phyloP scores from a whole-genome alignment of 2,329 filamentous ascomycete genomes.

The Aureobasidium sp. region DNA sequence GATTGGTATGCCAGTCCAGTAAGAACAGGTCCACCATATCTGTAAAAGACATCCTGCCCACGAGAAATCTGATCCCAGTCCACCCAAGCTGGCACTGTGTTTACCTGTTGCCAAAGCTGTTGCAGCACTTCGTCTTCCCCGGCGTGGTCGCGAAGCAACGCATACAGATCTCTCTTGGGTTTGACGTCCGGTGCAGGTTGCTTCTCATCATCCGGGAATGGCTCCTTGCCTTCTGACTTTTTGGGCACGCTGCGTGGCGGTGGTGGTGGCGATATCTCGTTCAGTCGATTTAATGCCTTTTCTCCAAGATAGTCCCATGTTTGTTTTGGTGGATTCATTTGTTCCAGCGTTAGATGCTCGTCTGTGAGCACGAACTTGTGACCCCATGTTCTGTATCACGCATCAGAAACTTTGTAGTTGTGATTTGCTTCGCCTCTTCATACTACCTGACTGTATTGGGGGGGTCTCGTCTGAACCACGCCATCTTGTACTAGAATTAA shows the following conservation, averaged over 20 bases:
- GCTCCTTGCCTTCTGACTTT: slow-evolving; percentile 7
- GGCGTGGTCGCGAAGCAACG: slow-evolving; percentile 53
- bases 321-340: slow-evolving; percentile 54
- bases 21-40: slow-evolving; percentile 62
- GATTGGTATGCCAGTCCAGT: slow-evolving; percentile 60
- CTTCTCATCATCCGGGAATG: slow-evolving; percentile 17
- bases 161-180: slow-evolving; percentile 54
- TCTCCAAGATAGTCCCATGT: slow-evolving; percentile 64
- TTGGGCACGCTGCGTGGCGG: slow-evolving; percentile 18
- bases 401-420: neutral
- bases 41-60: slow-evolving; percentile 71
- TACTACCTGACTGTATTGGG: slow-evolving; percentile 2
- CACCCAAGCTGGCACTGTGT: slow-evolving; percentile 65
- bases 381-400: slow-evolving; percentile 44
- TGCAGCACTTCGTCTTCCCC: slow-evolving; percentile 49
- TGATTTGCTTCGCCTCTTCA: neutral
- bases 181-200: slow-evolving; percentile 23
- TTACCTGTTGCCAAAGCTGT: slow-evolving; percentile 60
- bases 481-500: neutral
- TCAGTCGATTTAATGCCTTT: slow-evolving; percentile 57
- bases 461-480: neutral
- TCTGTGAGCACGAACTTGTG: slow-evolving; percentile 64
- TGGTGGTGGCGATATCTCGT: slow-evolving; percentile 51
- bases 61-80: slow-evolving; percentile 68
- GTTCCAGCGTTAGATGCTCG: slow-evolving; percentile 54